phyloP scores from a whole-genome alignment of 2,329 filamentous ascomycete species.

The Zasmidium citrigriseum region DNA sequence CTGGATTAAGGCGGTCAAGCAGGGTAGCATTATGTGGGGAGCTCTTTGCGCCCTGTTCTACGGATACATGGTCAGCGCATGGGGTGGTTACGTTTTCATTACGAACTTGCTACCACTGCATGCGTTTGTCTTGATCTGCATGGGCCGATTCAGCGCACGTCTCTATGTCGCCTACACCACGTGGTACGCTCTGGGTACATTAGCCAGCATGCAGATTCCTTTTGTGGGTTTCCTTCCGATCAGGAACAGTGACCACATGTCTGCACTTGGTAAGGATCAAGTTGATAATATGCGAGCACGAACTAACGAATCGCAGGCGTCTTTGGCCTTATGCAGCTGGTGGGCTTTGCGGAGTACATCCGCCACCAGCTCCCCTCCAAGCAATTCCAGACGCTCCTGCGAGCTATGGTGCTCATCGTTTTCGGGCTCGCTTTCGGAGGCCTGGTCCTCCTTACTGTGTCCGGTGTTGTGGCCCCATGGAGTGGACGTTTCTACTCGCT shows the following conservation, averaged over 20 bases:
- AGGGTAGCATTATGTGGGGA: constrained; percentile 95
- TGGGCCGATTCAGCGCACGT: constrained; percentile 93
- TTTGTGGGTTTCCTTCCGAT: constrained; percentile 98
- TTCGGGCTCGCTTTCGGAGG: constrained; percentile 72
- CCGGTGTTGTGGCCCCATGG: constrained; percentile 95
- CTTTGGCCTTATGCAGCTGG: constrained; percentile 91
- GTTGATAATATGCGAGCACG: constrained; percentile 23
- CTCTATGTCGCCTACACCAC: constrained; percentile 97
- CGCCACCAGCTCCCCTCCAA: constrained; percentile 84
- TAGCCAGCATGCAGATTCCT: constrained; percentile 98
- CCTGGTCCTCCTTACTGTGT: constrained; percentile 80
- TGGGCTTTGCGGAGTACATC: constrained; percentile 89
- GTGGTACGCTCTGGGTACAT: constrained; percentile 93
- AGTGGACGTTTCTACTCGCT: constrained; percentile 98
- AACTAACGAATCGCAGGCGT: constrained; percentile 61
- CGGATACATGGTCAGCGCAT: constrained; percentile 99
- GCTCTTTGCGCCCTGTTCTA: constrained; percentile 94
- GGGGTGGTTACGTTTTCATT: constrained; percentile 99
- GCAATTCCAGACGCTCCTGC: constrained; percentile 90
- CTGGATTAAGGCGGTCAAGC: constrained; percentile 98
- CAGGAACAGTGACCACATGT: constrained; percentile 98
- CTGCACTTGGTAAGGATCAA: constrained; percentile 73
- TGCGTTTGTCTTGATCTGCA: constrained; percentile 88
- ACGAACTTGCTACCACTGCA: constrained; percentile 95
- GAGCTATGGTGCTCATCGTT: constrained; percentile 70